Percentiles rank a stretch among this genome's conserved stretches.
phyloP scores from a whole-genome alignment of 805 yeast species.

The Kazachstania martiniae region DNA sequence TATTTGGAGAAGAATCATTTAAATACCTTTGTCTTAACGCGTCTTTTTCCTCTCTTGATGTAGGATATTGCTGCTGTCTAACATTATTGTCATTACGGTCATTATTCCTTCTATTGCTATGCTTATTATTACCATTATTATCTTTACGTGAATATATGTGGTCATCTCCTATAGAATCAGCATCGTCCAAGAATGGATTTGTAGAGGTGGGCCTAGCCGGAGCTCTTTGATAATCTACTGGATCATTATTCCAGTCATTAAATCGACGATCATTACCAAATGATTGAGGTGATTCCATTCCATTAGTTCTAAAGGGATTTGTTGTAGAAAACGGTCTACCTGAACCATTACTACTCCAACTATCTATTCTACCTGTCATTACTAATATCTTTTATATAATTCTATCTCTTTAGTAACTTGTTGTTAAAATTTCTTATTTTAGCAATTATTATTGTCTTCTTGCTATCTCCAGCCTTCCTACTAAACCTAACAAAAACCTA shows the following conservation, averaged over 20 bases:
- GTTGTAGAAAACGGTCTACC: slow-evolving; percentile 44
- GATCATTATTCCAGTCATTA: slow-evolving; percentile 37
- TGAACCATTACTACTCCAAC: slow-evolving; percentile 15
- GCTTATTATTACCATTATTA: background rate
- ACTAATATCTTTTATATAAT: background rate
- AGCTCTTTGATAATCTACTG: slow-evolving; percentile 6
- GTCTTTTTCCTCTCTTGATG: slow-evolving; percentile 25
- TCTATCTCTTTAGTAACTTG: background rate
- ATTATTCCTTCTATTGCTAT: background rate
- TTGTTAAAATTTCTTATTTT: background rate
- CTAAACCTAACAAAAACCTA: no score
- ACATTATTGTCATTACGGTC: background rate
- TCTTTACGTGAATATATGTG: background rate
- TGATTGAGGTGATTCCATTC: slow-evolving; percentile 20
- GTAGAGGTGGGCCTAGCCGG: slow-evolving; percentile 24
- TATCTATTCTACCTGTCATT: slow-evolving; percentile 15
- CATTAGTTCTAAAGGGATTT: slow-evolving; percentile 55
- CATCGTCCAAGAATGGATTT: slow-evolving; percentile 28
- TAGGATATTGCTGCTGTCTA: slow-evolving; percentile 29
- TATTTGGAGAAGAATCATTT: slow-evolving; percentile 3
- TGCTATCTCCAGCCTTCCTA: no score
- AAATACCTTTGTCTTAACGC: slow-evolving; percentile 24
- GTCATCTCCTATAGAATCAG: no score
- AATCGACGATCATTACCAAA: slow-evolving; percentile 31
- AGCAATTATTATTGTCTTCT: no score